Conservation (phyloP, 257 asterid species). For the Primulina eburnea region DNA sequence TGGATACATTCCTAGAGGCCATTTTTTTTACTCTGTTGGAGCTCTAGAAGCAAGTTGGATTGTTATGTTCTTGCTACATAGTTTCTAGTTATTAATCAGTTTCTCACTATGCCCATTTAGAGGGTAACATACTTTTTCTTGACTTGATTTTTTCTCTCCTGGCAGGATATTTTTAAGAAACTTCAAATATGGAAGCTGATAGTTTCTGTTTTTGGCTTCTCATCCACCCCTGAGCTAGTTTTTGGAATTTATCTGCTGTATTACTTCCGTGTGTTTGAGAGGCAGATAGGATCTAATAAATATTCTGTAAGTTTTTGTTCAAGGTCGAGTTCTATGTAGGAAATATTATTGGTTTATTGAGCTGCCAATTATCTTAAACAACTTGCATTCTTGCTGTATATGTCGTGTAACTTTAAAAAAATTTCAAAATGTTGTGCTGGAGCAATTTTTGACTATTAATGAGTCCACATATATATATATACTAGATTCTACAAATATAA, state of each 20-base stretch:
- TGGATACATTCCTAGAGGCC: neutral
- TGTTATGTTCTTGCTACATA: neutral
- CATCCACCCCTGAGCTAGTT: slow-evolving; percentile 90
- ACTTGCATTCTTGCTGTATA: slow-evolving; percentile 14
- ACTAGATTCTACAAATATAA: slow-evolving; percentile 4
- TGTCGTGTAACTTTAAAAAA: neutral
- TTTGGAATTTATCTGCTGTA: slow-evolving; percentile 88
- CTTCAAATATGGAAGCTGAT: slow-evolving; percentile 93
- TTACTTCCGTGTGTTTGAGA: slow-evolving; percentile 97
- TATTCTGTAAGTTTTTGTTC: slow-evolving; percentile 67
- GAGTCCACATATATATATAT: neutral
- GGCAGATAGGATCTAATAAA: slow-evolving; percentile 97
- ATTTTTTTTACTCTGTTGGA: neutral
- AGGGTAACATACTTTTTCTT: neutral
- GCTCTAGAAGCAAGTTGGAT: neutral
- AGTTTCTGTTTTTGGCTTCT: slow-evolving; percentile 78
- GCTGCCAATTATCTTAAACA: neutral
- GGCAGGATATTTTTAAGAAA: slow-evolving; percentile 88
- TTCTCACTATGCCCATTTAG: neutral
- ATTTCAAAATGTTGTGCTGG: slow-evolving; percentile 7
- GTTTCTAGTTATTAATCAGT: neutral
- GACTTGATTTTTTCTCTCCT: slow-evolving; percentile 28
- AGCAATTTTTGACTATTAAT: neutral
- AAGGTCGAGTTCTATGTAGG: slow-evolving; percentile 21
- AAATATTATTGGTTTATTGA: slow-evolving; percentile 2